Base-by-base conservation (phyloP, 108 stramenopile species). In the Nitzschia sp. region DNA sequence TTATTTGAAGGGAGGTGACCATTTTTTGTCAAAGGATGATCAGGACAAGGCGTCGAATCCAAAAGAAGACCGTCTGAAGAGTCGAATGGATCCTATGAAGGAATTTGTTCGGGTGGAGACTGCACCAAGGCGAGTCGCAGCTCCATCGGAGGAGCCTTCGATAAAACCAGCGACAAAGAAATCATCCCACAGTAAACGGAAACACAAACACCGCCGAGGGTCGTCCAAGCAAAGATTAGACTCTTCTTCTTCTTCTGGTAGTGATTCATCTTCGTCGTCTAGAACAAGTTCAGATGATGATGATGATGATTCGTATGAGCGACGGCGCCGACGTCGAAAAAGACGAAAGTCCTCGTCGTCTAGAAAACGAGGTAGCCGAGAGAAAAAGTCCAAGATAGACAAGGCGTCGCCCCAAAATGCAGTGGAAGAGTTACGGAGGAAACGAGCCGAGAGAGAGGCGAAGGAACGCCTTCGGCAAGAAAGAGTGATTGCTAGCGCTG, bases 21-120 rank as follows among this genome's bases (percentile, higher is more conserved):
- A n/a, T n/a, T n/a, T n/a, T n/a, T 1, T 31, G 13, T 15, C 22
- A 13, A 26, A 52, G 0, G 38, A 45, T 19, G 11, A 25, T 33
- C 45, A 56, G 16, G 52, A 31, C n/a, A 21, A 16, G 56, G 19
- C 9, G 1, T 0, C 41, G 25, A 45, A 41, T 44, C 11, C 41
- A 19, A 76, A 59, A 29, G 64, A 71, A 17, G 45, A 46, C 4
- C 62, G 33, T 5, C 64, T 29, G 30, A 71, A 75, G 34, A 28
- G 13, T 11, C 28, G 44, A 0, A 46, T 75, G 48, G 79, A 76
- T 71, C 74, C 79, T 15, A 80, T 75, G 74, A 71, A 80, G 48
- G 60, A 61, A 41, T 41, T 61, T 45, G 22, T 57, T 4, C 8
- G 55, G 26, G 28, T 28, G 11, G 66, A 55, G 34, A 6, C 25